phyloP scores from a whole-genome alignment of 1,284 basidiomycete genomes.

The Ganoderma meredithae region DNA sequence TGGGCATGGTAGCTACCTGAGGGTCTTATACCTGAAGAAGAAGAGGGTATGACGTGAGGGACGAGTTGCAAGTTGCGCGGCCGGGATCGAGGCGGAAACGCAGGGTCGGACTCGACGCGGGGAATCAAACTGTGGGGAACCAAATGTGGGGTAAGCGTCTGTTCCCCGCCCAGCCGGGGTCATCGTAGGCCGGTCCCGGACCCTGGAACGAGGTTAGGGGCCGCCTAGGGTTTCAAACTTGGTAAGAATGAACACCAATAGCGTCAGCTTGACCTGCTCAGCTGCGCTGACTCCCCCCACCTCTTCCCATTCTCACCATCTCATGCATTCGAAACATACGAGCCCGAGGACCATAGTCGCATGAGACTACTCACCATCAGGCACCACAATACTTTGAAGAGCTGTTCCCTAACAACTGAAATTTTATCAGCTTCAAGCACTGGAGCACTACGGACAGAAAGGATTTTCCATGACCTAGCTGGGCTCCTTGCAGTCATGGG shows the following conservation, averaged over 20 bases:
- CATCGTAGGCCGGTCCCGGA: not conserved
- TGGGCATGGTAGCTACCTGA: conserved; percentile 7
- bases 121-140: conserved; percentile 24
- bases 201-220: conserved; percentile 16
- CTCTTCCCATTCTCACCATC: not conserved
- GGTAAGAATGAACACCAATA: not conserved
- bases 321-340: not conserved
- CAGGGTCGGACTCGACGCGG: conserved; percentile 9
- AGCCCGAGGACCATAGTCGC: too few relatives aligned
- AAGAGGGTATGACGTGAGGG: not conserved
- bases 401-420: too few relatives aligned
- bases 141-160: conserved; percentile 23
- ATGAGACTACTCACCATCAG: too few relatives aligned
- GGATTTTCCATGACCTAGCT: too few relatives aligned
- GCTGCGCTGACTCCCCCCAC: too few relatives aligned
- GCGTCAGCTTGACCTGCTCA: not conserved
- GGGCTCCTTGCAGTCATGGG: too few relatives aligned
- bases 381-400: too few relatives aligned
- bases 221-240: not conserved
- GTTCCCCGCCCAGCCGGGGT: not conserved
- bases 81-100: conserved; percentile 2
- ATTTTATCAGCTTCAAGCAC: too few relatives aligned
- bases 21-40: conserved; percentile 13
- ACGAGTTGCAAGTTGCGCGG: not conserved
- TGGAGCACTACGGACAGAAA: too few relatives aligned